Evolutionary conservation across 106 monocot genomes (phyloP), one percentile per base, ranked within the genome.

Genomic region (Amphibolis antarctica): DNA sequence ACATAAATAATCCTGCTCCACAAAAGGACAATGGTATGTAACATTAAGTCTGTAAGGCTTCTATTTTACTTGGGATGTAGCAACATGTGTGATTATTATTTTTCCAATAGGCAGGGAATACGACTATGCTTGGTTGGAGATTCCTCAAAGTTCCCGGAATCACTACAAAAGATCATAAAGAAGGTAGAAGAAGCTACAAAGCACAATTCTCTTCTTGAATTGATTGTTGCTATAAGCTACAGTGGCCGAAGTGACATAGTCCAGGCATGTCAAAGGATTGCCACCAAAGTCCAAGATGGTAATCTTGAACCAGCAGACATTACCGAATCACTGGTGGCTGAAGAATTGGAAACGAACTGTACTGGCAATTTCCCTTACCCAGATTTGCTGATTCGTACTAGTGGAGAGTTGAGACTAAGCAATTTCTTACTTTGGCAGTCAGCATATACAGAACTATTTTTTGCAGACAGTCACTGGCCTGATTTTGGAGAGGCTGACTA

Each of bases 361-460:
- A 56, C 59, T 24, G 43, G 49, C 21, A 64, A 71, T 36, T 79
- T 62, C 63, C 78, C 70, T 47, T 67, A 79, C 63, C 83, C 88
- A 1, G 88, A 88, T 51, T 69, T 88, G 29, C 81, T 88, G 64
- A 88, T 88, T 27, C 73, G 88, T 59, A 88, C 83, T 15, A 84
- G 88, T 62, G 88, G 88, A 25, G 88, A 88, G 65, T 62, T 74
- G 31, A 75, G 88, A 50, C 60, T 88, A 72, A 88, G 88, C 74
- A 88, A 88, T 74, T 88, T 88, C 76, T 74, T 88, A 28, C 66
- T 88, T 43, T 88, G 88, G 88, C 76, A 88, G 54, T 78, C 80
- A 42, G 88, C 88, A 24, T 88, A 88, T 63, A 58, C 83, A 1
- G 88, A 88, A 76, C 81, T 88, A 48, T 88, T 74, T 73, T 88